Percentiles rank a stretch among this genome's conserved stretches.
Conservation (phyloP, 306 rosid genomes). For the Prinsepia uniflora region DNA sequence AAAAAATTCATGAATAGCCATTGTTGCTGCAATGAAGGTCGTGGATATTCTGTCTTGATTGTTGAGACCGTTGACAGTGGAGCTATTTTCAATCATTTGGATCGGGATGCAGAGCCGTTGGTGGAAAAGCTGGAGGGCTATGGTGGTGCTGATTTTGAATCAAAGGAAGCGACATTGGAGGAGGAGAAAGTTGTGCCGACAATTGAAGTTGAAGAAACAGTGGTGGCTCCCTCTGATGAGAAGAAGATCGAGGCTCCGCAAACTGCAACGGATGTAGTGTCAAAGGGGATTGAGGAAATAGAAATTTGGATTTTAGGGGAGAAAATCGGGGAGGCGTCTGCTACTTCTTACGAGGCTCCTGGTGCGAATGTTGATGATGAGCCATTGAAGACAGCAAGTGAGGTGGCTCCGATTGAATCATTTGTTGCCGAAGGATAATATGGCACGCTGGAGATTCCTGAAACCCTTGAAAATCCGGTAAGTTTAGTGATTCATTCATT, state of each 20-base stretch:
- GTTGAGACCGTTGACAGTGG: no score
- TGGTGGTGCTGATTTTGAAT: no score
- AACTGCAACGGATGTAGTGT: slow-evolving; percentile 9
- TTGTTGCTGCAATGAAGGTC: no score
- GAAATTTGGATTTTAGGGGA: slow-evolving; percentile 19
- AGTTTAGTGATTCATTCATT: neutral
- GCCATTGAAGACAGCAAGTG: neutral
- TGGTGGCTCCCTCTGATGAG: slow-evolving; percentile 19
- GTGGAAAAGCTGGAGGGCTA: no score
- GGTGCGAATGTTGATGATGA: slow-evolving; percentile 22
- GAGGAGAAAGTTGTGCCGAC: no score
- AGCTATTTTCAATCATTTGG: no score
- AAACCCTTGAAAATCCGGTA: slow-evolving; percentile 42
- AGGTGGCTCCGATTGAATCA: slow-evolving; percentile 28
- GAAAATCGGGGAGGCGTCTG: slow-evolving; percentile 35
- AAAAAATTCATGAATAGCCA: no score
- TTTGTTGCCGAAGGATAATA: slow-evolving; percentile 19
- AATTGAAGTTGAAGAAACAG: slow-evolving; percentile 27
- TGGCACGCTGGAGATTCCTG: slow-evolving; percentile 26
- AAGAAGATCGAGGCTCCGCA: slow-evolving; percentile 19
- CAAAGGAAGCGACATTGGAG: slow-evolving; percentile 29
- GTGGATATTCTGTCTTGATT: no score
- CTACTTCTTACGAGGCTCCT: slow-evolving; percentile 27
- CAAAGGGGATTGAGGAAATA: slow-evolving; percentile 31
- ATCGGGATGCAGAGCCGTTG: neutral